Base-by-base conservation (phyloP, 2,329 filamentous ascomycete genomes). In the Neofusicoccum parvum region DNA sequence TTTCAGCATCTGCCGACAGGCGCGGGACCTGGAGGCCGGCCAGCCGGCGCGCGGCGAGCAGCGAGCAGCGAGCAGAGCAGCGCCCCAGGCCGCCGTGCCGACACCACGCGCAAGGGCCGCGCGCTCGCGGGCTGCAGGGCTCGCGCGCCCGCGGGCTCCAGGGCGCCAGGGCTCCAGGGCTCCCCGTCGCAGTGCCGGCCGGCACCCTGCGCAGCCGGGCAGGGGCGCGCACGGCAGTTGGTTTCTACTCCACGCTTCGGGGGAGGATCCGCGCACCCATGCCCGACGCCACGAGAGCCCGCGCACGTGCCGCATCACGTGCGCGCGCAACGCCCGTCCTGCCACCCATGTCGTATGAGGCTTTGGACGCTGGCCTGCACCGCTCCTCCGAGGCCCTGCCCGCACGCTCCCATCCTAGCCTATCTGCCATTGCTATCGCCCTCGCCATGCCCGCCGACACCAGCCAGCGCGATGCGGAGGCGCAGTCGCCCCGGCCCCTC, bases 1-100 rank as follows among this genome's bases (percentile, higher is more conserved):
- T 59, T 59, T 59, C 54, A 59, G 36, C 54, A 59, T 59, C 54
- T 59, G 54, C 54, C 54, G 54, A 56, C 36, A 41, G 49, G n/a
- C 53, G 37, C 53, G 53, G 53, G 53, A 37, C 15, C 37, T 43
- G 53, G 50, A 53, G 50, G 50, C 50, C 50, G 50, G 12, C 17
- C 20, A 56, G 37, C 53, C 53, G 53, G 53, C 32, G 27, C 27
- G 27, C 27, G 23, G 23, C 23, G 23, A 32, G 27, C 27, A 32
- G 27, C 27, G 5, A 32, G 27, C 27, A 32, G 27, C 27, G 27
- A 32, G 27, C 27, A 32, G 27, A 32, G 27, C 23, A 23, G 27
- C 27, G 27, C 27, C 27, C 27, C 27, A 32, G 27, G 27, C 27
- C 27, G 27, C 27, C 27, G 27, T 32, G 41, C 41, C n/a, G 41